These are phyloP conservation scores for Ophiosphaerella herpotricha DNA, from an alignment of 2,329 filamentous ascomycete species.

Conservation along the genomic window DNA sequence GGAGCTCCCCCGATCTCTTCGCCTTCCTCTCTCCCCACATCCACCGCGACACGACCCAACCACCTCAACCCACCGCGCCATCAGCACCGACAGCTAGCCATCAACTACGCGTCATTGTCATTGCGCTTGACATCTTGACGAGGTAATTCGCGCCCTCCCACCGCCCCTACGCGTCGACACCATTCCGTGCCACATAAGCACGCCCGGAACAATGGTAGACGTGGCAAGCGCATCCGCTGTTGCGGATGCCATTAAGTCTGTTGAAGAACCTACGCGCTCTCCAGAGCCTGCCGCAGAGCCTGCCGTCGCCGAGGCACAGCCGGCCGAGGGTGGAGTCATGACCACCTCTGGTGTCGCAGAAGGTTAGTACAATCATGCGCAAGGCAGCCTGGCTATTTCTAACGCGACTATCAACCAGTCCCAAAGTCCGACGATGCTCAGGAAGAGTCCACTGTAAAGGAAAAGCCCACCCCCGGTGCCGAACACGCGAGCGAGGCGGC, in stretches of 20 bases:
- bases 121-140: constrained; percentile 29
- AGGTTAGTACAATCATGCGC: constrained; percentile 27
- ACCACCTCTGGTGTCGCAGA: constrained; percentile 33
- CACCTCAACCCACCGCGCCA: constrained; percentile 43
- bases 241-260: constrained; percentile 31
- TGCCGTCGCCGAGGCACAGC: constrained; percentile 35
- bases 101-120: constrained; percentile 35
- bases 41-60: constrained; percentile 34
- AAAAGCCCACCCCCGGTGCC: constrained; percentile 32
- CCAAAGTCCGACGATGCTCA: constrained; percentile 22
- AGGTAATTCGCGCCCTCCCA: constrained; percentile 36
- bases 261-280: constrained; percentile 38
- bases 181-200: constrained; percentile 40
- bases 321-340: constrained; percentile 35
- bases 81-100: constrained; percentile 36
- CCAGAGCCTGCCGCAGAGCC: constrained; percentile 32
- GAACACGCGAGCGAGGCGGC: constrained; percentile 25
- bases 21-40: constrained; percentile 33
- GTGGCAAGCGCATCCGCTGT: constrained; percentile 33
- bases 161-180: constrained; percentile 43
- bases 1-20: constrained; percentile 24
- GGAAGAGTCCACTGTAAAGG: constrained; percentile 18
- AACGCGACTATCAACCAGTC: constrained; percentile 25
- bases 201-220: constrained; percentile 44
- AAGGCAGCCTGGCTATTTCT: constrained; percentile 12